Base-by-base conservation (phyloP, 257 asterid species). In the Primulina tabacum region DNA sequence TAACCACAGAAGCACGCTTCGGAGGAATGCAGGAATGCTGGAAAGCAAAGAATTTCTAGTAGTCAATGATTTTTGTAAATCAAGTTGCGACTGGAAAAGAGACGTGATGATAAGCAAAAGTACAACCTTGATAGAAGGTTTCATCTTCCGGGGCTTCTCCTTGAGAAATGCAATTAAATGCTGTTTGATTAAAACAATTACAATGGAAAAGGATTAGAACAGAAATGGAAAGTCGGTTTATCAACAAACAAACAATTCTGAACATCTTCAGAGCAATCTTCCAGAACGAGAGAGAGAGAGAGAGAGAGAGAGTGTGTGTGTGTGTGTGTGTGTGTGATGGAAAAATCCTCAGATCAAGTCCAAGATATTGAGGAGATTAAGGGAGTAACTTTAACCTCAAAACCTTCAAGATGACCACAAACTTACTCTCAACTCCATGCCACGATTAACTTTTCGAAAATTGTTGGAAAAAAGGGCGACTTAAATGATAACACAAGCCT, bases 91-190 rank as follows among this genome's bases (percentile, higher is more conserved):
- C 11, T 4, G 57, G 57, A 2, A 16, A 5, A 17, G 3, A 6
- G 21, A 17, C 8, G 17, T 1, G 57, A 5, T 16, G 8, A 50
- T 16, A 38, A 64, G 52, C 53, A 72, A 57, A 73, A 61, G 33
- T 9, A 33, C 57, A 60, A 87, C 96, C 99, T 87, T 88, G 12
- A 63, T 76, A 40, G 30, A 33, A 29, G 66, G 7, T 80, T 74
- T 86, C 78, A 70, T 86, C 85, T 82, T 82, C 74, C 58, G 69
- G 20, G 88, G 95, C 72, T 85, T 90, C 72, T 82, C 87, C 82
- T 77, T 83, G 7, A 94, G 86, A 76, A 89, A 72, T 67, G 78
- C 64, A 78, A 59, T 71, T 77, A 91, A 76, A 50, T 82, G 80
- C 97, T 94, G 92, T 69, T 59, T 52, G 72, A 69, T 72, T 50